These are phyloP conservation scores for Aristolochia contorta DNA, from an alignment of 164 flowering plant species.

Conservation along the genomic window DNA sequence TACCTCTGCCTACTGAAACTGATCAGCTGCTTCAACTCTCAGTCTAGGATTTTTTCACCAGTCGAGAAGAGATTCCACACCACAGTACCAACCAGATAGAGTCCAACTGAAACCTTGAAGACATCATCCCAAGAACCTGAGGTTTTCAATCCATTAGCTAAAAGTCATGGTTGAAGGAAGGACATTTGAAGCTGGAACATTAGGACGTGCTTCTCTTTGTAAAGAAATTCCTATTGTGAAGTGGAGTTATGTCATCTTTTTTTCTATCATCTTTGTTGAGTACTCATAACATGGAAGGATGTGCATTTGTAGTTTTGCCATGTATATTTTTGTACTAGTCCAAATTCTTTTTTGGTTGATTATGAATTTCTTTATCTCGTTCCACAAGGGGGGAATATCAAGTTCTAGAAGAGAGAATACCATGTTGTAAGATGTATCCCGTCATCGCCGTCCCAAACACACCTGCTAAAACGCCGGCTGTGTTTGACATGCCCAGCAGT, in stretches of 20 bases:
- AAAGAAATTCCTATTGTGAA: too few species aligned
- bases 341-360: background rate
- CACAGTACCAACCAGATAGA: slow-evolving; percentile 86
- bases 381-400: background rate
- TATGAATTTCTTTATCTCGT: background rate
- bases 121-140: slow-evolving; percentile 98
- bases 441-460: slow-evolving; percentile 94
- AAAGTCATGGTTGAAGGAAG: background rate
- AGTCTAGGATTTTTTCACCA: slow-evolving; percentile 85
- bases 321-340: too few species aligned
- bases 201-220: too few species aligned
- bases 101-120: slow-evolving; percentile 85
- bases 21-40: background rate
- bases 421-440: slow-evolving; percentile 93
- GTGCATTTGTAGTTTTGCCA: too few species aligned
- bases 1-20: background rate
- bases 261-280: too few species aligned
- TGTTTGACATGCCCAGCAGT: slow-evolving; percentile 84
- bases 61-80: slow-evolving; percentile 94
- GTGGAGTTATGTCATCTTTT: too few species aligned
- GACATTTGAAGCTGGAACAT: background rate
- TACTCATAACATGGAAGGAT: too few species aligned
- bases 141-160: background rate
- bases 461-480: slow-evolving; percentile 96
- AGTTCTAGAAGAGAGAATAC: slow-evolving; percentile 27